Base-by-base conservation (phyloP, 208 protist species). In the Crithidia expoeki region DNA sequence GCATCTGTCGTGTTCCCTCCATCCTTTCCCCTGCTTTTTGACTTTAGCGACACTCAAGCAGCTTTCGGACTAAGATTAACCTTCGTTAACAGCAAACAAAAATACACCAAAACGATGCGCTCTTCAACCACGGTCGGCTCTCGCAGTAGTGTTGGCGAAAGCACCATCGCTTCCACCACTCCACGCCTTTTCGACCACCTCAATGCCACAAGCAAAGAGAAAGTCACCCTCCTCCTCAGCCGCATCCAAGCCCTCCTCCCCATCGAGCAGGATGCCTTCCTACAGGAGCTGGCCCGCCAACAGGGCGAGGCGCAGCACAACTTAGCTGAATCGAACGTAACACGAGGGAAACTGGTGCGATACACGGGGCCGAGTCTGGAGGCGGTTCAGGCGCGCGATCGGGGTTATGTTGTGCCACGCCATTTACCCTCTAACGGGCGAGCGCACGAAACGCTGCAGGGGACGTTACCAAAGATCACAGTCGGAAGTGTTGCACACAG, bases 121-220 rank as follows among this genome's bases (percentile, higher is more conserved):
- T 6, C 19, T 21, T 50, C 44, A 7, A 50, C 12, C 44, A 21
- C 19, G 44, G 44, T 19, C 6, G 44, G 25, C 16, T 25, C 0
- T 27, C 1, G 0, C 7, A 4, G 50, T 32, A 17, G 50, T 25
- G 2, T 32, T 4, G 25, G 1, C 4, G 21, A 25, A 50, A 40
- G 12, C 32, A 7, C 9, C 27, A 36, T 23, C 47, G 21, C 11
- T 4, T 17, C 47, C 7, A 62, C 30, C 17, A 17, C 38, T 36
- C 59, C 47, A 12, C 80, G 86, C 21, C 33, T 84, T 27, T 90
- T 87, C 30, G 70, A 89, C 47, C 52, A 86, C 10, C 72, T 94
- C 38, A 80, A 94, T 19, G 60, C 68, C 19, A 72, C 76, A 5
- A 84, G 82, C 30, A 79, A 89, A 52, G 88, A 94, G 71, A 68